phyloP scores from a whole-genome alignment of 768 basidiomycete species.

The Exidia glandulosa region DNA sequence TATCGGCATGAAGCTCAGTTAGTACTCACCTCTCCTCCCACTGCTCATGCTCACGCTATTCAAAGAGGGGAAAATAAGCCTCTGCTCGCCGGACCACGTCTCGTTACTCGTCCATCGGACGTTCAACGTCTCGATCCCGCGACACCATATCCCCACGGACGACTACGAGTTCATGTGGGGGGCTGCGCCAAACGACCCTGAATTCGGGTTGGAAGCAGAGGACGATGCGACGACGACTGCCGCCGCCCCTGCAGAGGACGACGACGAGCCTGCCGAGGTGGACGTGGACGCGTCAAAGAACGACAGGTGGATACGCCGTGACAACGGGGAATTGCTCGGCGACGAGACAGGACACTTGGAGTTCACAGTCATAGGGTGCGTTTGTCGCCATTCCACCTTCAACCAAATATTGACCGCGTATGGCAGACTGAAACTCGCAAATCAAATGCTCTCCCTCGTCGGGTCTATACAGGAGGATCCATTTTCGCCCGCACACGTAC shows the following conservation, averaged over 20 bases:
- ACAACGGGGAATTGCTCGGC: slow-evolving; percentile 61
- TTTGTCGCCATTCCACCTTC: slow-evolving; percentile 6
- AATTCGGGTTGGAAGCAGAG: slow-evolving; percentile 29
- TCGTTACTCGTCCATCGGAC: slow-evolving; percentile 83
- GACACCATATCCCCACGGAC: slow-evolving; percentile 75
- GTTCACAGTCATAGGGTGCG: slow-evolving; percentile 85
- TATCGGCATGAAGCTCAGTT: slow-evolving; percentile 71
- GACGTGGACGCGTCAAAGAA: slow-evolving; percentile 11
- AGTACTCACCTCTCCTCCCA: slow-evolving; percentile 13
- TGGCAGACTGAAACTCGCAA: slow-evolving; percentile 71
- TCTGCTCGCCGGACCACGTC: slow-evolving; percentile 87
- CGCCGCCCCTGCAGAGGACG: slow-evolving; percentile 11
- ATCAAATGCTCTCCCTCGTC: slow-evolving; percentile 84
- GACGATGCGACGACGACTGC: slow-evolving; percentile 13
- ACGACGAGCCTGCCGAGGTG: slow-evolving; percentile 16
- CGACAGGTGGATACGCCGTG: slow-evolving; percentile 55
- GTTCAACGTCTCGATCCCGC: slow-evolving; percentile 92
- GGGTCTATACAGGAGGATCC: slow-evolving; percentile 74
- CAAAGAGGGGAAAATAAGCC: slow-evolving; percentile 72
- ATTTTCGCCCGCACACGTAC: slow-evolving; percentile 51
- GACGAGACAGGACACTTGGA: slow-evolving; percentile 54
- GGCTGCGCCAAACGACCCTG: slow-evolving; percentile 68
- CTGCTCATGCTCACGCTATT: not conserved
- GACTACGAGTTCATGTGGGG: slow-evolving; percentile 83
- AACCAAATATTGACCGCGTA: not conserved